Conservation (phyloP, 805 yeast species). For the Saccharomycopsis selenospora region DNA sequence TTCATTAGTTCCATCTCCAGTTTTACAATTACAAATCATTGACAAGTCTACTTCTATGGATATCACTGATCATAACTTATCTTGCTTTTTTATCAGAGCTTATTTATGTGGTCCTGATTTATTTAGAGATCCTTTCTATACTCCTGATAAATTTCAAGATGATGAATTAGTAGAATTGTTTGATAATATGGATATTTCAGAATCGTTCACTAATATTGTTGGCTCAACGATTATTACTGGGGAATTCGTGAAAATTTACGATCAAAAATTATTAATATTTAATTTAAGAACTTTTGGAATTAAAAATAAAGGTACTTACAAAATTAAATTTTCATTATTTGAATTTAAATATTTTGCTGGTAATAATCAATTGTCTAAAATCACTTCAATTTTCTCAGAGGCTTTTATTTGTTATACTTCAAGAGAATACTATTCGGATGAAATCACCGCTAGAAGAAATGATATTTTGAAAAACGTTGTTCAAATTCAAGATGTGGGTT, state of each 20-base stretch:
- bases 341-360: slow-evolving; percentile 8
- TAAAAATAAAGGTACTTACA: slow-evolving; percentile 12
- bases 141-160: background rate
- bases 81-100: slow-evolving; percentile 10
- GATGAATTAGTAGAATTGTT: background rate
- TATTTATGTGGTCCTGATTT: background rate
- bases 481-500: too few species aligned
- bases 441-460: background rate
- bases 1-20: slow-evolving; percentile 16
- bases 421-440: slow-evolving; percentile 9
- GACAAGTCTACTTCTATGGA: slow-evolving; percentile 2
- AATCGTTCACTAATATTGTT: background rate
- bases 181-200: background rate
- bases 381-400: slow-evolving; percentile 1
- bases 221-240: slow-evolving; percentile 15
- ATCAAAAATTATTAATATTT: slow-evolving; percentile 8
- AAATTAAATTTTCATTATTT: slow-evolving; percentile 12
- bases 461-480: background rate
- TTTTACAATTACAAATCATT: slow-evolving; percentile 12
- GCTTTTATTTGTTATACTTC: slow-evolving; percentile 9
- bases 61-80: slow-evolving; percentile 9
- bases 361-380: background rate
- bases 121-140: background rate
- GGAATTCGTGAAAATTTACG: slow-evolving; percentile 8
- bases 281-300: slow-evolving; percentile 15